Evolutionary conservation across 2,329 filamentous ascomycete genomes (phyloP).

Genomic region (Fusarium torulosum): DNA sequence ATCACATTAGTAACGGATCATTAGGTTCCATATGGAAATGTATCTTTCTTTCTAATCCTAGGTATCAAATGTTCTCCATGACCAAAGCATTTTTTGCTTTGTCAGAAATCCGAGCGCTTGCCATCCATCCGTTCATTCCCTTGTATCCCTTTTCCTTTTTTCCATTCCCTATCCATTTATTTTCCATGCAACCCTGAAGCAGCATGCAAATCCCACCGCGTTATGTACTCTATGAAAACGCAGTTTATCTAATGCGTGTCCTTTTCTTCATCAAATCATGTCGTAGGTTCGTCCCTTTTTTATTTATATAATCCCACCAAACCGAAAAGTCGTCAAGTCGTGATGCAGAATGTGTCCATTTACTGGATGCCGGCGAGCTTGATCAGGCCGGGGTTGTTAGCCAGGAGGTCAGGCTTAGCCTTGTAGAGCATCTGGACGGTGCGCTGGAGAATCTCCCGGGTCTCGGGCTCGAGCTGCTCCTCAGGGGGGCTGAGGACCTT

Average conservation of each 20-base stretch:
- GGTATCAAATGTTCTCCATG: slow-evolving; percentile 39
- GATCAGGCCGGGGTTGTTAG: slow-evolving; percentile 51
- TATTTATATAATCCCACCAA: slow-evolving; percentile 17
- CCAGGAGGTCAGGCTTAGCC: slow-evolving; percentile 52
- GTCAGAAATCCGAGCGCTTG: slow-evolving; percentile 35
- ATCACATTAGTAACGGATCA: background rate
- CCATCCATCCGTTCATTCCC: slow-evolving; percentile 12
- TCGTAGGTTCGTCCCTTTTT: slow-evolving; percentile 39
- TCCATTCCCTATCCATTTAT: slow-evolving; percentile 15
- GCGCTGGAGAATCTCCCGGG: slow-evolving; percentile 73
- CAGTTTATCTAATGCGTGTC: slow-evolving; percentile 25
- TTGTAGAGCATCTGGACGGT: slow-evolving; percentile 67
- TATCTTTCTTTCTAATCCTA: slow-evolving; percentile 45
- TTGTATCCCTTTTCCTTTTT: slow-evolving; percentile 19
- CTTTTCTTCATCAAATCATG: slow-evolving; percentile 48
- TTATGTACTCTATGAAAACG: slow-evolving; percentile 45
- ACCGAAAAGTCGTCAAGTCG: slow-evolving; percentile 36
- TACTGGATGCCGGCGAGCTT: slow-evolving; percentile 50
- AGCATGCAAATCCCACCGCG: slow-evolving; percentile 26
- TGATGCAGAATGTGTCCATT: slow-evolving; percentile 23
- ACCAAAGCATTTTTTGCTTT: slow-evolving; percentile 23
- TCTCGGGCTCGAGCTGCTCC: slow-evolving; percentile 81
- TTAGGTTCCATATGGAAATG: slow-evolving; percentile 31
- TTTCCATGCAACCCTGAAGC: slow-evolving; percentile 27
- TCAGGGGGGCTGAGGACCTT: slow-evolving; percentile 78